A percentile compares a stretch with the other conserved stretches of the same genome.
These are phyloP conservation scores for Cicer yamashitae DNA, from an alignment of 306 rosid genomes.

Conservation along the genomic window DNA sequence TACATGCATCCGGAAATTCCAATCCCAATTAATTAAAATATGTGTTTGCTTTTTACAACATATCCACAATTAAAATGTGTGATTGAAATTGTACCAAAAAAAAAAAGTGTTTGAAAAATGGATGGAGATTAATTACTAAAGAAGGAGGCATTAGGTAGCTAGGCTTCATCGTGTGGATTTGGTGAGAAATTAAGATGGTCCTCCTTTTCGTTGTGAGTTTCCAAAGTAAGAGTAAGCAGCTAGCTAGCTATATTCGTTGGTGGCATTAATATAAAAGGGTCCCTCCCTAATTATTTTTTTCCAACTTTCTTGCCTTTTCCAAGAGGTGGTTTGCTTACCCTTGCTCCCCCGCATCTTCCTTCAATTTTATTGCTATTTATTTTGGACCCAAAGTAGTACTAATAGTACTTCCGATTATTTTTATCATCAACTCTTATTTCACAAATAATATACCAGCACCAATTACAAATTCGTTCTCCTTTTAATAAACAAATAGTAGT, in stretches of 20 bases:
- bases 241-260: background rate
- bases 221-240: too few species aligned
- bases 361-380: background rate
- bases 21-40: too few species aligned
- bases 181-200: constrained; percentile 46
- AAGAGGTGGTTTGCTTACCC: too few species aligned
- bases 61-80: too few species aligned
- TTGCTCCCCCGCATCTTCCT: constrained; percentile 21
- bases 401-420: background rate
- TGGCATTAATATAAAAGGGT: constrained; percentile 36
- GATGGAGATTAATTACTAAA: constrained; percentile 5
- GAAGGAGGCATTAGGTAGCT: constrained; percentile 32
- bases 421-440: background rate
- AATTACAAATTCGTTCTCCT: too few species aligned
- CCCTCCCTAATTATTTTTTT: background rate
- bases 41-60: too few species aligned
- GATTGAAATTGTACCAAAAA: too few species aligned
- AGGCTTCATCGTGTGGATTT: constrained; percentile 27
- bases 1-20: too few species aligned
- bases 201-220: constrained; percentile 1
- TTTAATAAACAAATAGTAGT: too few species aligned
- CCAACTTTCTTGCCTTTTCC: constrained; percentile 25
- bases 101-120: background rate
- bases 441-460: background rate
- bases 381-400: background rate